phyloP scores from a whole-genome alignment of 139 green algal species.

The Coccomyxa sp. region DNA sequence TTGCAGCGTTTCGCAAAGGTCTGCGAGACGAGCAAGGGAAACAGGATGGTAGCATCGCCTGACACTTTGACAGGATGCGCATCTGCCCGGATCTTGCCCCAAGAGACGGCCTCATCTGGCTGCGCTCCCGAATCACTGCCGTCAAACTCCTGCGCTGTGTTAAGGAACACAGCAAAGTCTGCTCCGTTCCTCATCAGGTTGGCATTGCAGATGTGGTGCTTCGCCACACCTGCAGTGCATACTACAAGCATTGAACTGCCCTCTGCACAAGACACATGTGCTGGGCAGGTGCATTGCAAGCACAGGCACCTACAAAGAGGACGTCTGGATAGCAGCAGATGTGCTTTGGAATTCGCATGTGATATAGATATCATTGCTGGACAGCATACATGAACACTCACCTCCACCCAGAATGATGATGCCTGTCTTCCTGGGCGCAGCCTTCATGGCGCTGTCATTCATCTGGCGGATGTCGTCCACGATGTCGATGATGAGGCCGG shows the following conservation, averaged over 20 bases:
- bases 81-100: constrained; percentile 94
- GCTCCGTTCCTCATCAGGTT: constrained; percentile 98
- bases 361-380: too few species aligned
- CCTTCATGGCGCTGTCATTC: constrained; percentile 90
- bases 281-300: not conserved
- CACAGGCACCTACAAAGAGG: not conserved
- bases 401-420: constrained; percentile 94
- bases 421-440: constrained; percentile 75
- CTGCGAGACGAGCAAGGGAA: constrained; percentile 91
- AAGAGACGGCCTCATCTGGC: constrained; percentile 94
- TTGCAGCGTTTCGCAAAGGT: constrained; percentile 98
- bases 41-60: constrained; percentile 90
- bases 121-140: constrained; percentile 87
- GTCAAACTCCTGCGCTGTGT: constrained; percentile 96
- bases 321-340: not conserved
- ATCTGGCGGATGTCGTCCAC: constrained; percentile 64
- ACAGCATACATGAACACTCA: too few species aligned
- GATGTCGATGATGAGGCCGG: constrained; percentile 72
- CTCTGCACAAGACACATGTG: not conserved
- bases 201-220: constrained; percentile 99
- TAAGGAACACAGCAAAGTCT: constrained; percentile 90
- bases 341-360: not conserved
- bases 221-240: constrained; percentile 71
- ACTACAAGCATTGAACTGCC: not conserved
- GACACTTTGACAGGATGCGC: constrained; percentile 85